Evolutionary conservation across 306 rosid genomes (phyloP), one percentile per base, ranked within the genome.

Genomic region (Dalbergia cultrata): DNA sequence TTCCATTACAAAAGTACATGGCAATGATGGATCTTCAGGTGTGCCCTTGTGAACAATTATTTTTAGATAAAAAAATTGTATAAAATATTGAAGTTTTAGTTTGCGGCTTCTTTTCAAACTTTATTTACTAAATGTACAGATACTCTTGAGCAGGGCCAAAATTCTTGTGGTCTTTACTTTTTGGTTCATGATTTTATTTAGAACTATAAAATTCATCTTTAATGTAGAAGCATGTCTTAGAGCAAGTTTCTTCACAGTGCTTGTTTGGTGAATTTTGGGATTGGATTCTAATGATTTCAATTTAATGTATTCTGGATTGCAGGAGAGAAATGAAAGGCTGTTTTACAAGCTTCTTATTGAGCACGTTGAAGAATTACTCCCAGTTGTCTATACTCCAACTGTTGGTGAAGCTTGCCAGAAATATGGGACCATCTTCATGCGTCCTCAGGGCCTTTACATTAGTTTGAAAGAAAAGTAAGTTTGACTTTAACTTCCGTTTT

Each of bases 1-100:
- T 96, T 76, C 99, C 99, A 19, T 61, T 96, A 70, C 99, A 93
- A 87, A 90, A 87, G 85, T 96, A 96, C 90, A 90, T 89, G 87
- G 95, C 97, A 47, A 93, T 96, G 99, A 96, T 96, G 97, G 97
- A 93, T 86, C 97, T 96, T 86, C 99, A 96, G 97, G 99, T 95
- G 77, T 90, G 82, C 37, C 79, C 75, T 65, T 79, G 14, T 61
- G 59, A 41, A 56, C 45, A 17, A 45, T 35, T 70, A 50, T 37
- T 54, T 49, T 61, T 72, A 44, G 11, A 1, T 0, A 37, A 37
- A 7, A 7, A 39, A 33, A 33, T 1, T 1, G 1, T 13, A 37
- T 37, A 12, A 6, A 64, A 65, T n/a, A 34, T 53, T 2, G n/a
- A 39, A 22, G 52, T 67, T 73, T 49, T 47, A 9, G 10, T 67